Percentiles rank a stretch among this genome's conserved stretches.
Evolutionary conservation across 257 asterid species (phyloP).

Genomic region (Capsicum baccatum): DNA sequence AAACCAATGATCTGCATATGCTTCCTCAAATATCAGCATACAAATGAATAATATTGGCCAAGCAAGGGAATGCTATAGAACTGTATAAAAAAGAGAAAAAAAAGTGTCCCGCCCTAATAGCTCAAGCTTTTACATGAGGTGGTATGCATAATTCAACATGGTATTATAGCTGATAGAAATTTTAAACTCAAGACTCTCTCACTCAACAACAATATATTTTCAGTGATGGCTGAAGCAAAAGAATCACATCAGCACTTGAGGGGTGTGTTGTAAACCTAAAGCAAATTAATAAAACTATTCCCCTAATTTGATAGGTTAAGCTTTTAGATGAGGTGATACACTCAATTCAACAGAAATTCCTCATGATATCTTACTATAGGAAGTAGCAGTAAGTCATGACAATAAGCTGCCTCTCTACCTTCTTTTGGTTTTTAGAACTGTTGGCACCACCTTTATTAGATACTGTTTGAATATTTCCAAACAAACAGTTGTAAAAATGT

Average conservation of each 20-base stretch:
- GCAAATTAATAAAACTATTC: neutral
- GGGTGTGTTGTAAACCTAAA: neutral
- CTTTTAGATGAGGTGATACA: neutral
- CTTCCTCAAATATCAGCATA: slow-evolving; percentile 22
- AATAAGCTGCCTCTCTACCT: slow-evolving; percentile 43
- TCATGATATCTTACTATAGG: neutral
- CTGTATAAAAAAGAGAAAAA: neutral
- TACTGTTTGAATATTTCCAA: slow-evolving; percentile 58
- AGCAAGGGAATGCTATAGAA: neutral
- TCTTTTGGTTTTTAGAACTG: slow-evolving; percentile 63
- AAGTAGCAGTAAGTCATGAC: slow-evolving; percentile 1
- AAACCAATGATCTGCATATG: neutral
- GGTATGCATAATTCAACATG: slow-evolving; percentile 13
- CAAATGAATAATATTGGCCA: slow-evolving; percentile 12
- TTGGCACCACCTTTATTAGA: slow-evolving; percentile 55
- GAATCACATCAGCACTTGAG: neutral
- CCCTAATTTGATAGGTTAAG: neutral
- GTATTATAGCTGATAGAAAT: slow-evolving; percentile 9
- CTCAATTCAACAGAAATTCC: slow-evolving; percentile 24
- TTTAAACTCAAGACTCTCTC: neutral
- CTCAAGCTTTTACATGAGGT: slow-evolving; percentile 4
- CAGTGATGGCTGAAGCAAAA: neutral
- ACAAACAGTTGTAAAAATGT: slow-evolving; percentile 78
- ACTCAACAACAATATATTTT: slow-evolving; percentile 13
- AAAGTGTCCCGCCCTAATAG: neutral